Evolutionary conservation across 805 yeast genomes (phyloP), one percentile per base, ranked within the genome.

Genomic region (Saccharomycopsis sp.): DNA sequence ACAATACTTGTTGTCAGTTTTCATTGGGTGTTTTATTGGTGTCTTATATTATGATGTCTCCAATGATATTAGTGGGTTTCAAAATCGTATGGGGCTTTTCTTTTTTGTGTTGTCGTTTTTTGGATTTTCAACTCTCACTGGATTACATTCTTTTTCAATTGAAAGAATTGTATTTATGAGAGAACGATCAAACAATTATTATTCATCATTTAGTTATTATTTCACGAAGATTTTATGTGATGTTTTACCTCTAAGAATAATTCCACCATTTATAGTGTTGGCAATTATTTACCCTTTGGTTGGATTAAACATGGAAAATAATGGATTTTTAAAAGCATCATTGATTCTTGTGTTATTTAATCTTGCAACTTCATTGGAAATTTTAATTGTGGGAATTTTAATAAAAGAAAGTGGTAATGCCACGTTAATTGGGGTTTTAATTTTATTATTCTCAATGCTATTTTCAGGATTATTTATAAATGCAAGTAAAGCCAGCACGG

Each of bases 1-100:
- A 1, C 95, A 93, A 56, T 90, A 90, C 57, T 66, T 82, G 1
- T 68, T 90, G 48, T 81, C 96, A 0, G 62, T 85, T 6, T 60
- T 80, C 13, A 76, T 90, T 61, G 96, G 95, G 1, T 57, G 79
- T 3, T 84, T 90, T 63, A 81, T 96, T 62, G 96, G 97, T 0
- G 75, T 75, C 40, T 68, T 93, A 33, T 93, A 93, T 61, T 90
- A 81, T 64, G 72, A 87, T 56, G 79, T 90, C 21, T 68, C 79
- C 34, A 84, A 87, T 58, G 96, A 90, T 60, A 90, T 93, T 44
- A 80, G 95, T 56, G 98, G 98, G 0, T 93, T 93, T 69, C 98
- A 93, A 62, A 93, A 93, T 63, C 73, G 98, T 55, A 70, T 93
- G 52, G 98, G 98, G 0, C 68, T 93, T 48, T 93, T 93, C 63